Evolutionary conservation across 371 early-diverging fungal genomes (phyloP).

Genomic region (Haplosporangium sp.): DNA sequence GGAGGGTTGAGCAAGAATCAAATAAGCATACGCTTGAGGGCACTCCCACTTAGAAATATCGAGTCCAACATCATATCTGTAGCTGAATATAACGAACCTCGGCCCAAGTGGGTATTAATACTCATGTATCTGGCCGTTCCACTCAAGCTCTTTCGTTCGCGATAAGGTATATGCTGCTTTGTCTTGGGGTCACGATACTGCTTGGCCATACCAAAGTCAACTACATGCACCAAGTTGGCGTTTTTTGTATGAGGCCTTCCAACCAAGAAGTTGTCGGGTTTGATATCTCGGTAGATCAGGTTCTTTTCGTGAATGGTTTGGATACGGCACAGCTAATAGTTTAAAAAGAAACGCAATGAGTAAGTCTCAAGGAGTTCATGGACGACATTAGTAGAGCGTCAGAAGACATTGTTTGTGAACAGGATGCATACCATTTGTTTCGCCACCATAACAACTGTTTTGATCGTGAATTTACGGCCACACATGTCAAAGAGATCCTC

Average conservation of each 20-base stretch:
- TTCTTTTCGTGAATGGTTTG: conserved; percentile 97
- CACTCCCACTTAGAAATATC: not conserved
- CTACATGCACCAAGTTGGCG: conserved; percentile 77
- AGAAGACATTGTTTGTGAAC: not conserved
- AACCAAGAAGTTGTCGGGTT: conserved; percentile 99
- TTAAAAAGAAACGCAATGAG: not conserved
- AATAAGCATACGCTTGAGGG: not conserved
- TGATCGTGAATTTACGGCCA: conserved; percentile 88
- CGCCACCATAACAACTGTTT: conserved; percentile 97
- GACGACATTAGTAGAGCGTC: not conserved
- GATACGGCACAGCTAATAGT: conserved; percentile 80
- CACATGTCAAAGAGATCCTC: conserved; percentile 98
- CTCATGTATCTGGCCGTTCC: conserved; percentile 99
- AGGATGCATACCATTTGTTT: conserved; percentile 87
- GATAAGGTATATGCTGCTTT: conserved; percentile 93
- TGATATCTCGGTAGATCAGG: conserved; percentile 99
- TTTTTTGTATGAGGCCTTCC: conserved; percentile 78
- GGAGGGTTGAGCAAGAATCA: not conserved
- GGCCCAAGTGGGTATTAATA: conserved; percentile 95
- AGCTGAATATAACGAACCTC: conserved; percentile 59
- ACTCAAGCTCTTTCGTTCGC: conserved; percentile 90
- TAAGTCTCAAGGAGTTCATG: no score
- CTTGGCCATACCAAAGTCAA: conserved; percentile 99
- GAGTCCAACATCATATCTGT: no score
- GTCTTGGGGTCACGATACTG: conserved; percentile 95